phyloP scores from a whole-genome alignment of 225 moss, liverwort and hornwort species.

The Takakia lepidozioides region DNA sequence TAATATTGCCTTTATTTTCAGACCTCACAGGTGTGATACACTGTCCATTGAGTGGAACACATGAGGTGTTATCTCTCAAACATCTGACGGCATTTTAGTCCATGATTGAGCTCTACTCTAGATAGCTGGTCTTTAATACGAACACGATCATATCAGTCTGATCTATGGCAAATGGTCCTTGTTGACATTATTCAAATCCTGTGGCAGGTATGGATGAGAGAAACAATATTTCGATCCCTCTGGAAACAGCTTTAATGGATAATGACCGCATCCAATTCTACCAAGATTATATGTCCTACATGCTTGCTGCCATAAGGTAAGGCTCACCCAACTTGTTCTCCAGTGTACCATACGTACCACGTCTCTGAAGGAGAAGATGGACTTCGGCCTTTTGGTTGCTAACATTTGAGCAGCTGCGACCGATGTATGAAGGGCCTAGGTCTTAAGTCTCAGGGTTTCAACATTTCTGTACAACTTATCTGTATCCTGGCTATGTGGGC shows the following conservation, averaged over 20 bases:
- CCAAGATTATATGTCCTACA: not conserved
- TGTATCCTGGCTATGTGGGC: not conserved
- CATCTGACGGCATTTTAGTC: no score
- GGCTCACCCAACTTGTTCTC: not conserved
- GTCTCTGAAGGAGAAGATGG: not conserved
- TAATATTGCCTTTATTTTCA: not conserved
- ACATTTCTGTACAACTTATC: not conserved
- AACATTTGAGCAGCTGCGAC: no score
- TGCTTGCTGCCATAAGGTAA: slow-evolving; percentile 1
- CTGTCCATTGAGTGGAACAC: not conserved
- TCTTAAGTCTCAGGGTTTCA: no score
- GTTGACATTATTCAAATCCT: not conserved
- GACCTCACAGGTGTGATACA: no score
- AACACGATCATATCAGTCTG: no score
- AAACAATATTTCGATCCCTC: not conserved
- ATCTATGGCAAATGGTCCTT: no score
- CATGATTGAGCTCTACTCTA: no score
- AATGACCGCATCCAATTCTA: slow-evolving; percentile 2
- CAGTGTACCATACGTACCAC: not conserved
- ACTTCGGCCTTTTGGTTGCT: not conserved
- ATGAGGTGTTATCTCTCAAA: no score
- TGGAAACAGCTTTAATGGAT: slow-evolving; percentile 10
- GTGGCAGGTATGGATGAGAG: slow-evolving; percentile 8
- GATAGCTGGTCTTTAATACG: not conserved
- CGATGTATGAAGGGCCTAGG: no score